Percentiles rank a stretch among this genome's conserved stretches.
Evolutionary conservation across 2,329 filamentous ascomycete genomes (phyloP).

Genomic region (Metarhizium anisopliae): DNA sequence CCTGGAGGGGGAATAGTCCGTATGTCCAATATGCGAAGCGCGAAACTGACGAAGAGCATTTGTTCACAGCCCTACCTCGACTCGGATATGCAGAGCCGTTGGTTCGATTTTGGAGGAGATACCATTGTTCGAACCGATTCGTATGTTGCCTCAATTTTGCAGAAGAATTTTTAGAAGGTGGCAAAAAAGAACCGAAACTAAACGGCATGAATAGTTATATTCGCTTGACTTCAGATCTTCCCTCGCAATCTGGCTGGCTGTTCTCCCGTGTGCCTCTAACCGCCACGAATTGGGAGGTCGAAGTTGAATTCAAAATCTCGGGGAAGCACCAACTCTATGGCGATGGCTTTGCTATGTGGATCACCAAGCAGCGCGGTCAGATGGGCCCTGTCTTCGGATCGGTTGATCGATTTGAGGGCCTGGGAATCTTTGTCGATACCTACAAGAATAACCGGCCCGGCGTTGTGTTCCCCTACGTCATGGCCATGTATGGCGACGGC

Average conservation of each 20-base stretch:
- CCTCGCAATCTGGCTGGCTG: conserved; percentile 86
- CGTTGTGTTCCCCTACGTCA: conserved; percentile 92
- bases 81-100: conserved; percentile 94
- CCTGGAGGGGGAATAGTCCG: not conserved
- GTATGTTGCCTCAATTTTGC: conserved; percentile 33
- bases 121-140: conserved; percentile 69
- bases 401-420: conserved; percentile 80
- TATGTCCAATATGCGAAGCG: not conserved
- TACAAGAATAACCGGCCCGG: conserved; percentile 99
- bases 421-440: conserved; percentile 94
- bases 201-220: conserved; percentile 60
- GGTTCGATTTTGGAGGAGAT: conserved; percentile 98
- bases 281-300: conserved; percentile 97
- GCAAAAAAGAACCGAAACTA: not conserved
- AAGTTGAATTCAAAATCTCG: conserved; percentile 90
- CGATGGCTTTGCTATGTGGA: conserved; percentile 96
- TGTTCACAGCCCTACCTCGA: conserved; percentile 77
- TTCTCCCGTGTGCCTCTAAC: conserved; percentile 92
- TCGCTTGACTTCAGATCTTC: conserved; percentile 81
- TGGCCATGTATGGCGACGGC: conserved; percentile 96
- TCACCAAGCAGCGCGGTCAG: conserved; percentile 83
- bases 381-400: conserved; percentile 81
- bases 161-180: not conserved
- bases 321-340: conserved; percentile 86
- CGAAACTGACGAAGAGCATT: conserved; percentile 8